A percentile compares a stretch with the other conserved stretches of the same genome.
Conservation (phyloP, 2,329 filamentous ascomycete species). For the Cladophialophora bantiana region DNA sequence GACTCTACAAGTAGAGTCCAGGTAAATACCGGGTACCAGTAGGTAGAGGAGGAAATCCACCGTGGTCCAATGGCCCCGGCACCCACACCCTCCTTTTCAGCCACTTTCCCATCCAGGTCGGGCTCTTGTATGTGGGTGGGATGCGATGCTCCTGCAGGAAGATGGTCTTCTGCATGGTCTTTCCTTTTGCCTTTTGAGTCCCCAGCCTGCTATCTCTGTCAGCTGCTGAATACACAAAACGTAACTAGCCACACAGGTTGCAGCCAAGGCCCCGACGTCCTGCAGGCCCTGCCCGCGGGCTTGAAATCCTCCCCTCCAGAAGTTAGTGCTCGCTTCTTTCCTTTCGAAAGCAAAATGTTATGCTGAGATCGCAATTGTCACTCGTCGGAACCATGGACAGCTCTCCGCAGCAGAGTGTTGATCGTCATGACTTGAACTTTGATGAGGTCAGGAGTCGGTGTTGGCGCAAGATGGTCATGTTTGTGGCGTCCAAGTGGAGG, state of each 20-base stretch:
- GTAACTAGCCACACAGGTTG: conserved; percentile 13
- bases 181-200: conserved; percentile 5
- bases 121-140: neutral
- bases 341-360: neutral
- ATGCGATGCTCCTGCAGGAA: conserved; percentile 13
- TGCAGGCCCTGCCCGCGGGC: neutral
- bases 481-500: conserved; percentile 4
- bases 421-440: conserved; percentile 3
- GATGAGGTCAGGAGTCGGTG: neutral
- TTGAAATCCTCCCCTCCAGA: neutral
- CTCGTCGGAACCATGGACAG: neutral
- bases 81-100: conserved; percentile 4
- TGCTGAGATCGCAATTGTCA: neutral
- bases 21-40: too few species aligned
- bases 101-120: conserved; percentile 4
- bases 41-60: neutral
- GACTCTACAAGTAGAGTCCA: neutral
- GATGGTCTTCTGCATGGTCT: conserved; percentile 19
- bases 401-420: neutral
- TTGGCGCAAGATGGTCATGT: neutral
- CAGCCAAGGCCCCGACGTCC: conserved; percentile 15
- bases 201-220: conserved; percentile 24
- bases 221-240: conserved; percentile 29
- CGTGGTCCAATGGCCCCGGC: neutral
- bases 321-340: neutral